Percentiles rank a stretch among this genome's conserved stretches.
phyloP scores from a whole-genome alignment of 495 filamentous ascomycete genomes.

The Daldinia concentrica region DNA sequence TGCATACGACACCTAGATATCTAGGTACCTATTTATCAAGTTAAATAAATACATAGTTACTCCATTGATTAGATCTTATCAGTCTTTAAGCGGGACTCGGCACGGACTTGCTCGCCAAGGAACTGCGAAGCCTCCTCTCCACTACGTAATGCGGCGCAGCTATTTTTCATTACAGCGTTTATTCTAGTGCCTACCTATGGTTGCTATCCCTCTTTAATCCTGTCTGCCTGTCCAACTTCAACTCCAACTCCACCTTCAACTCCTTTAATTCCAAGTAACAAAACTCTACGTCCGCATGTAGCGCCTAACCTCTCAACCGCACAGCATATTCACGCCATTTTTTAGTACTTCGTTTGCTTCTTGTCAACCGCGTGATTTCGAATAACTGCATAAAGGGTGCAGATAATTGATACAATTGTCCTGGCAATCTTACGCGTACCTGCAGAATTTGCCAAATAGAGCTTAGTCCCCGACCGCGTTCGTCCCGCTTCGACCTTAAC shows the following conservation, averaged over 20 bases:
- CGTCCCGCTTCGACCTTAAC: constrained; percentile 1
- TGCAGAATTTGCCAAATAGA: constrained; percentile 12
- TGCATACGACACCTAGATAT: background rate
- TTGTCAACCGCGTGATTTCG: background rate
- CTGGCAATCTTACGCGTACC: constrained; percentile 18
- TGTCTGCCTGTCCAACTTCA: background rate
- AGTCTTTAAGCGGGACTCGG: background rate
- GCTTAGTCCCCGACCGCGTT: constrained; percentile 16
- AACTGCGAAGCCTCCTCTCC: background rate
- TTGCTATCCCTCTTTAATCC: constrained; percentile 12
- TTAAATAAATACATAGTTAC: background rate
- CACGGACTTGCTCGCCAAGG: constrained; percentile 22
- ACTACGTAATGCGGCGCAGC: constrained; percentile 25
- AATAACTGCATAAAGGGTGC: background rate
- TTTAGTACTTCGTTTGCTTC: background rate
- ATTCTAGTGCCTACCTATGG: constrained; percentile 5
- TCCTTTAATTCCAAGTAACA: constrained; percentile 6
- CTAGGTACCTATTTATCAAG: background rate
- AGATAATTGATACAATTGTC: constrained; percentile 1
- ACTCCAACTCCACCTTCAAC: background rate
- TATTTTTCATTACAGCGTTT: constrained; percentile 21
- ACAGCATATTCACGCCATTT: background rate
- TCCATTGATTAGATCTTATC: background rate
- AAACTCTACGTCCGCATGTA: background rate
- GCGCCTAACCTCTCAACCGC: background rate